Evolutionary conservation across 805 yeast species (phyloP).

Genomic region (Lipomyces lipofer): DNA sequence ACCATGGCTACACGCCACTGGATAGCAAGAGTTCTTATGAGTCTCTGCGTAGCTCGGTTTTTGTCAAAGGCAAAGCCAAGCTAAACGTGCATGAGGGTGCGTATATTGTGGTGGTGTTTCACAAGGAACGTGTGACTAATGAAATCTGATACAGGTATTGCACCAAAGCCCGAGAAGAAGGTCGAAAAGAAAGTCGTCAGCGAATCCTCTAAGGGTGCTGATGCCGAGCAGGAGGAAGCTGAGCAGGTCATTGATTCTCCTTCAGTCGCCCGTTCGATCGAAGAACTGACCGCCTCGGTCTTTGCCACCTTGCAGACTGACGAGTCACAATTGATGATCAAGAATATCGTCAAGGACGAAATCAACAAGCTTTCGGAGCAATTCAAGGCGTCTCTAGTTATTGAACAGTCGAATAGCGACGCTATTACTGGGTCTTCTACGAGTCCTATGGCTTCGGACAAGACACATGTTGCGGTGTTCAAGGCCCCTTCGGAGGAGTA

Average conservation of each 20-base stretch:
- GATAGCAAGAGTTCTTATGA: conserved; percentile 17
- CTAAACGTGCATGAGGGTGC: conserved; percentile 18
- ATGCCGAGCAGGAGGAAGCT: no score
- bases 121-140: no score
- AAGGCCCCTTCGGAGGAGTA: neutral
- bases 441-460: neutral
- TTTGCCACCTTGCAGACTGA: neutral
- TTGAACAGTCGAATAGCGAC: neutral
- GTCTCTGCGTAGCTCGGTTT: conserved; percentile 19
- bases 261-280: neutral
- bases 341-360: conserved; percentile 7
- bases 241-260: no score
- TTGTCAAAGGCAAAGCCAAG: conserved; percentile 23
- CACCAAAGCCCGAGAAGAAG: no score
- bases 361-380: conserved; percentile 9
- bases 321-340: conserved; percentile 8
- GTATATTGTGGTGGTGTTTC: no score
- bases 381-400: neutral
- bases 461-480: neutral
- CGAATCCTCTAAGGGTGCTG: no score
- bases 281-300: conserved; percentile 1
- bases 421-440: neutral
- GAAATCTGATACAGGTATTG: no score
- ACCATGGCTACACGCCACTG: conserved; percentile 13
- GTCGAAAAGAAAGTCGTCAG: neutral